Evolutionary conservation across 1,284 basidiomycete species (phyloP), one percentile per base, ranked within the genome.

Genomic region (Psilocybe mexicana): DNA sequence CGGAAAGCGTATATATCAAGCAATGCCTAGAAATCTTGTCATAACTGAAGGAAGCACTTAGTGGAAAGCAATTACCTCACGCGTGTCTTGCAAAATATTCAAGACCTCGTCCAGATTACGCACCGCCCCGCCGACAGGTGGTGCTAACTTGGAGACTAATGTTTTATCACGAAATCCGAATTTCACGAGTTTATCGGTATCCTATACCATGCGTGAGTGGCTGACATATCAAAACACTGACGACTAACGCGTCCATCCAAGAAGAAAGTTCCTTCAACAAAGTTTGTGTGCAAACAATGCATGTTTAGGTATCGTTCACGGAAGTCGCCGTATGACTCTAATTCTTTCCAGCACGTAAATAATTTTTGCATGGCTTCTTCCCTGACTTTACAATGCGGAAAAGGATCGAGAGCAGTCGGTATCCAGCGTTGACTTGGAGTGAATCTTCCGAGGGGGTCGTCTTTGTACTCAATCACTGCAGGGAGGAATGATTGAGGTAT

Each of bases 231-330:
- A 48, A 6, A 42, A 54, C 28, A 36, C 18, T 18, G 51, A 11
- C 38, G 42, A 53, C 51, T 58, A 38, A 63, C 63, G 35, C 44
- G 55, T 50, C 48, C 14, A 51, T 57, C 50, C 33, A 64, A 64
- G 28, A 58, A n/a, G 18, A 66, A 24, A 18, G 55, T 62, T 46
- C 63, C 61, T 53, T 64, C 64, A 33, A 66, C 57, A 40, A 33
- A 43, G 33, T 64, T 64, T 26, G 63, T 64, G 40, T 66, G 59
- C 12, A 64, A 52, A 55, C 65, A 66, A 46, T 64, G 60, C 4
- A 64, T 25, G 35, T 64, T 66, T 12, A 61, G 35, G 43, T 56
- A 66, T 43, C 44, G 57, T 45, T 33, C 23, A 30, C 48, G 24
- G 42, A 61, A 45, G 49, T 45, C 33, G 14, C 51, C 28, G 6